Conservation (phyloP, 2,329 filamentous ascomycete genomes). For the Aspergillus ochraceus region DNA sequence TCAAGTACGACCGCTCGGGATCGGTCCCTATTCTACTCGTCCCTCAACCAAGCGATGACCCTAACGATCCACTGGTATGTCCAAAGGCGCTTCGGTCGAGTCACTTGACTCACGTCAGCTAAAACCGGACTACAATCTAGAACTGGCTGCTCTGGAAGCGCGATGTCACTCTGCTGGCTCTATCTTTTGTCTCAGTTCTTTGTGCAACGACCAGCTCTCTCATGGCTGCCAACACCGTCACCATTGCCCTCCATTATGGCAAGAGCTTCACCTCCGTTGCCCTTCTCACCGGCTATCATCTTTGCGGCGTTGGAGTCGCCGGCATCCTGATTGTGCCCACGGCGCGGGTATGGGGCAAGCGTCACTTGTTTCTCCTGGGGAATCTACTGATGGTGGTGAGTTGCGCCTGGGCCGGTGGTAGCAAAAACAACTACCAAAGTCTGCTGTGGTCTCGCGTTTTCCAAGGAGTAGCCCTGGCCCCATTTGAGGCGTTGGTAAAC, state of each 20-base stretch:
- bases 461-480: conserved; percentile 82
- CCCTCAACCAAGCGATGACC: conserved; percentile 87
- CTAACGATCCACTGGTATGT: conserved; percentile 76
- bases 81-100: background rate
- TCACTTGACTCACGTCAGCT: background rate
- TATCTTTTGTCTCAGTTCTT: conserved; percentile 79
- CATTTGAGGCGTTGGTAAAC: conserved; percentile 88
- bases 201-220: conserved; percentile 82
- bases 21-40: conserved; percentile 73
- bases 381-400: conserved; percentile 71
- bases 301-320: conserved; percentile 77
- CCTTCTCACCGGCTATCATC: conserved; percentile 80
- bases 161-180: conserved; percentile 74
- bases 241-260: conserved; percentile 66
- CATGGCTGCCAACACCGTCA: conserved; percentile 83
- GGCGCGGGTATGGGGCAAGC: conserved; percentile 87
- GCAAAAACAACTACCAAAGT: conserved; percentile 66
- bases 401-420: conserved; percentile 75
- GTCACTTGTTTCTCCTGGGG: conserved; percentile 81
- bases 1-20: conserved; percentile 74
- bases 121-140: conserved; percentile 36
- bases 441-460: conserved; percentile 77
- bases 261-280: conserved; percentile 73
- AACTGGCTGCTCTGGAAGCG: conserved; percentile 87
- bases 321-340: conserved; percentile 85